Conservation (phyloP, 768 basidiomycete genomes). For the Collybia sordida region DNA sequence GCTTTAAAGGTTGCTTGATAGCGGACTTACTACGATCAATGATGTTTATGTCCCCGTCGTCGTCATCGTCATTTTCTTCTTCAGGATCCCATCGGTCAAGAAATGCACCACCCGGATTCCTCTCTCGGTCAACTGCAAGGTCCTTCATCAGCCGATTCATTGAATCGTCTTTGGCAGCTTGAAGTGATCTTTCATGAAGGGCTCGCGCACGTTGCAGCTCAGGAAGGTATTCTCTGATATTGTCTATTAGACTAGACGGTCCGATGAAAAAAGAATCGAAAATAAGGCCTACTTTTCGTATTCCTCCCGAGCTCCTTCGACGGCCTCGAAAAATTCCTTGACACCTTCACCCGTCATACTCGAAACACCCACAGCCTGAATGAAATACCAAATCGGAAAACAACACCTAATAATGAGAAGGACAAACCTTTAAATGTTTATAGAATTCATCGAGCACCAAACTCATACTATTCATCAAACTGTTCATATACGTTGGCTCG, state of each 20-base stretch:
- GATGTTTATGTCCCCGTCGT: constrained; percentile 53
- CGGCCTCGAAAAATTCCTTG: constrained; percentile 87
- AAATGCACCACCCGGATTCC: constrained; percentile 55
- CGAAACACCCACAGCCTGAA: constrained; percentile 91
- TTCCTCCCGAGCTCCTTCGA: constrained; percentile 83
- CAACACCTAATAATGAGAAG: background rate
- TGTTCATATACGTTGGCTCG: constrained; percentile 97
- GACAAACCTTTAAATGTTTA: constrained; percentile 83
- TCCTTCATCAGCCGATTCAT: constrained; percentile 79
- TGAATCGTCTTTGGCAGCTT: constrained; percentile 71
- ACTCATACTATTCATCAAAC: constrained; percentile 99
- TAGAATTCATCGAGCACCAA: constrained; percentile 98
- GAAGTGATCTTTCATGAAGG: constrained; percentile 61
- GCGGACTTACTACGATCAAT: constrained; percentile 67
- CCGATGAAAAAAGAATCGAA: background rate
- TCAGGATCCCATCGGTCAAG: constrained; percentile 65
- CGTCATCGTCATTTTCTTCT: constrained; percentile 54
- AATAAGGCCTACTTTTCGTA: constrained; percentile 72
- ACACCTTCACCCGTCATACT: constrained; percentile 96
- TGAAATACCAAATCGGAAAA: background rate
- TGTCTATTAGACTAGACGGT: constrained; percentile 3
- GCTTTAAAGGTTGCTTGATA: constrained; percentile 1
- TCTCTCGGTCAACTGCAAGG: constrained; percentile 68
- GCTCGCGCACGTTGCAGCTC: constrained; percentile 76
- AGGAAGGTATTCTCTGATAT: constrained; percentile 82